Conservation (phyloP, 441 rosid species). For the Mallotus repandus region DNA sequence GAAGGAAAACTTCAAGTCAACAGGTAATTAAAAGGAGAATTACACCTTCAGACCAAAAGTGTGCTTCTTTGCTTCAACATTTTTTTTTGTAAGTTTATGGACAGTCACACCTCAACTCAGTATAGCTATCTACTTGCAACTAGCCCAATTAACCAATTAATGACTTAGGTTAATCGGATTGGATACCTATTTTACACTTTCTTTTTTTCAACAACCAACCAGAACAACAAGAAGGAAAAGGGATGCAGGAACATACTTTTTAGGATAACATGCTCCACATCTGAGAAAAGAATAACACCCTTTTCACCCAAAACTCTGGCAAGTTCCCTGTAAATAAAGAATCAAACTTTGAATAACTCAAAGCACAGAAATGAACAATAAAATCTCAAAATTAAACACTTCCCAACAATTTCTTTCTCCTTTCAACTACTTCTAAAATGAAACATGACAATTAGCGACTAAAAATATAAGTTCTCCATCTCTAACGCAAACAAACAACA, state of each 20-base stretch:
- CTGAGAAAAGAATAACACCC: slow-evolving; percentile 60
- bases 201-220: slow-evolving; percentile 10
- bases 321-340: slow-evolving; percentile 57
- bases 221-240: slow-evolving; percentile 4
- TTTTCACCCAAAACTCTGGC: slow-evolving; percentile 76
- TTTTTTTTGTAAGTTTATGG: not conserved
- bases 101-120: not conserved
- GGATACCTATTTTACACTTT: not conserved
- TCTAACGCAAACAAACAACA: not conserved
- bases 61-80: not conserved
- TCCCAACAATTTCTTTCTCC: not conserved
- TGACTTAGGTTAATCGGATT: not conserved
- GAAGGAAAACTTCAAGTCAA: not conserved
- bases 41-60: not conserved
- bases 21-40: not conserved
- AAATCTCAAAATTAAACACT: slow-evolving; percentile 1
- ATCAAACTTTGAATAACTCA: slow-evolving; percentile 1
- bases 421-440: not conserved
- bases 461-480: not conserved
- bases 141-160: not conserved
- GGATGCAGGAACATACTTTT: slow-evolving; percentile 49
- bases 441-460: not conserved
- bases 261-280: slow-evolving; percentile 77
- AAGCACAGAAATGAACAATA: not conserved
- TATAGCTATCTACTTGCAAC: not conserved